These are phyloP conservation scores for Chlorella variabilis DNA, from an alignment of 163 green algal species.

Conservation along the genomic window DNA sequence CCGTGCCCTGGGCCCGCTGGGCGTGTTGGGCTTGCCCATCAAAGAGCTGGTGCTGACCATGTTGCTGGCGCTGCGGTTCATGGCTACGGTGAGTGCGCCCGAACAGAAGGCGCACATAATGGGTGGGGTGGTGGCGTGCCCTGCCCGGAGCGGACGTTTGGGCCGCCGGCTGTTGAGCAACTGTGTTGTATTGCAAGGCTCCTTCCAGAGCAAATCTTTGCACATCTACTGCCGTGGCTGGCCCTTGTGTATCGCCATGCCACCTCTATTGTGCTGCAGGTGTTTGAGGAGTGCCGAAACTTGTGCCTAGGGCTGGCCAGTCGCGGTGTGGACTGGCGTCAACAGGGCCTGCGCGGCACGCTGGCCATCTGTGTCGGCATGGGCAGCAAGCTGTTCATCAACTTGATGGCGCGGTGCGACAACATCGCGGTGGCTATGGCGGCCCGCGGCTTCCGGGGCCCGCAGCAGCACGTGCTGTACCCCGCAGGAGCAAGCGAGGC, in stretches of 20 bases:
- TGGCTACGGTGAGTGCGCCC: slow-evolving; percentile 57
- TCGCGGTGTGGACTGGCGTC: slow-evolving; percentile 72
- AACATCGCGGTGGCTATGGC: slow-evolving; percentile 84
- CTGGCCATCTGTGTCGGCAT: slow-evolving; percentile 37
- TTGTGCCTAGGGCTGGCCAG: slow-evolving; percentile 72
- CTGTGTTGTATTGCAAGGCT: no score
- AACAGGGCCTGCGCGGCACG: slow-evolving; percentile 30
- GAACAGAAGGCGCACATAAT: neutral
- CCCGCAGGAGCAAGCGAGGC: neutral
- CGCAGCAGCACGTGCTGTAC: slow-evolving; percentile 71
- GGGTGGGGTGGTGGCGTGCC: no score
- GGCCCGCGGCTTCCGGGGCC: slow-evolving; percentile 79
- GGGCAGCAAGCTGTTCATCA: slow-evolving; percentile 71
- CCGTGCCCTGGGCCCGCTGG: slow-evolving; percentile 72
- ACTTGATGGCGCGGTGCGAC: slow-evolving; percentile 75
- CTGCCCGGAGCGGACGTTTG: no score
- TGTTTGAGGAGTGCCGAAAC: slow-evolving; percentile 88
- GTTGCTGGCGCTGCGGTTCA: slow-evolving; percentile 92
- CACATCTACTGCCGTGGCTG: no score
- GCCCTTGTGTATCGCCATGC: neutral
- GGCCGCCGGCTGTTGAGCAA: no score
- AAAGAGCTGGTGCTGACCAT: slow-evolving; percentile 70
- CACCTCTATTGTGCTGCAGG: slow-evolving; percentile 60
- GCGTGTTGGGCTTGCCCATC: slow-evolving; percentile 36
- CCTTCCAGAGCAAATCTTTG: no score